Evolutionary conservation across 805 yeast genomes (phyloP).

Genomic region (Huiozyma sinensis): DNA sequence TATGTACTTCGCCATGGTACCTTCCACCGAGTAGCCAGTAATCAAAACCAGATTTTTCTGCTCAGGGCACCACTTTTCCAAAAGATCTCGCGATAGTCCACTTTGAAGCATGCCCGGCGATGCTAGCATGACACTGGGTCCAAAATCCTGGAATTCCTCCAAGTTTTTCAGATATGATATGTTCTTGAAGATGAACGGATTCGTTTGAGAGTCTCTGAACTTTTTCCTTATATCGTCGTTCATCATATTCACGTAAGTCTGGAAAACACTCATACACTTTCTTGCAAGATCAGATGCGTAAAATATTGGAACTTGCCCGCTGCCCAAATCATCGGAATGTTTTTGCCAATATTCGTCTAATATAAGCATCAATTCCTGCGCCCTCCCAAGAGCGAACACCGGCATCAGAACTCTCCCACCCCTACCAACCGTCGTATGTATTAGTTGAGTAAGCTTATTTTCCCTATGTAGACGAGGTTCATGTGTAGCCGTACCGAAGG

Average conservation of each 20-base stretch:
- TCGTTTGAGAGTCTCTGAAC: constrained; percentile 66
- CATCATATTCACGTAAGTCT: constrained; percentile 95
- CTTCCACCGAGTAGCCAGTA: constrained; percentile 97
- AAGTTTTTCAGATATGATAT: constrained; percentile 69
- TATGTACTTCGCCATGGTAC: constrained; percentile 89
- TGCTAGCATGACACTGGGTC: constrained; percentile 93
- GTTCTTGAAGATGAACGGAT: constrained; percentile 85
- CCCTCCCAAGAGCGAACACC: constrained; percentile 92
- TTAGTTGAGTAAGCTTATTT: constrained; percentile 62
- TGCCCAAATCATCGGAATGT: constrained; percentile 63
- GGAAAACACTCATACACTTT: constrained; percentile 95
- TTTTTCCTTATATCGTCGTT: constrained; percentile 75
- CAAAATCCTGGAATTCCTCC: constrained; percentile 82
- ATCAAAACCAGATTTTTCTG: constrained; percentile 76
- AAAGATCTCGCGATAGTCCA: constrained; percentile 82
- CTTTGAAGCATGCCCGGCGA: constrained; percentile 98
- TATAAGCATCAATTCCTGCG: constrained; percentile 84
- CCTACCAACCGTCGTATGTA: constrained; percentile 71
- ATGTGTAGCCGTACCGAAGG: constrained; percentile 96
- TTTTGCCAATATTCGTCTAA: constrained; percentile 91
- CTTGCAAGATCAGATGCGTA: constrained; percentile 90
- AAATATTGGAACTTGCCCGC: constrained; percentile 58
- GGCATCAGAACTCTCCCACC: constrained; percentile 93
- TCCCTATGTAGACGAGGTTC: constrained; percentile 86
- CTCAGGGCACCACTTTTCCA: constrained; percentile 97